Conservation (phyloP, 768 basidiomycete species). For the Lenzites betulinus region DNA sequence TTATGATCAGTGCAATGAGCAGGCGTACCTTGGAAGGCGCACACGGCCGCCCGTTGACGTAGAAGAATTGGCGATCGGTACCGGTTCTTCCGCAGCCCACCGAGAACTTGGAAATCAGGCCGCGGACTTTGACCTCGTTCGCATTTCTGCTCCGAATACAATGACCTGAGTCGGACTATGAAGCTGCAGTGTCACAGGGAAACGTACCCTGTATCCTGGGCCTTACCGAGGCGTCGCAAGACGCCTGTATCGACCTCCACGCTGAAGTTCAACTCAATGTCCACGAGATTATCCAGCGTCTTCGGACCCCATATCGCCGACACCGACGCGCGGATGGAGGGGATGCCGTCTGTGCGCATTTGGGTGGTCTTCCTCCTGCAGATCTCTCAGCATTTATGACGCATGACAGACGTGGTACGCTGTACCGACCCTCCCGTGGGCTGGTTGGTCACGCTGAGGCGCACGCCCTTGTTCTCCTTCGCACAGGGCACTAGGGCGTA, state of each 20-base stretch:
- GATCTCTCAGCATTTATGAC: background rate
- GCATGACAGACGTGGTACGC: slow-evolving; percentile 25
- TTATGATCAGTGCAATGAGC: background rate
- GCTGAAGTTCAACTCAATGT: slow-evolving; percentile 68
- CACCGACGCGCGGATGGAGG: slow-evolving; percentile 63
- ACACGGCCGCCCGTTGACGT: slow-evolving; percentile 90
- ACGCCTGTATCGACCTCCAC: slow-evolving; percentile 65
- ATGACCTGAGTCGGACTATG: background rate
- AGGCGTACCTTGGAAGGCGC: slow-evolving; percentile 64
- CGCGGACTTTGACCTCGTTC: slow-evolving; percentile 60
- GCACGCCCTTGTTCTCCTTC: slow-evolving; percentile 56
- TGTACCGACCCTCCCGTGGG: slow-evolving; percentile 61
- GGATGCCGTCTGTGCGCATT: slow-evolving; percentile 70
- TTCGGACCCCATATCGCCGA: slow-evolving; percentile 85
- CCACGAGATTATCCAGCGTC: slow-evolving; percentile 70
- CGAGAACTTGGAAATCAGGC: slow-evolving; percentile 82
- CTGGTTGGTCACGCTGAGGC: slow-evolving; percentile 73
- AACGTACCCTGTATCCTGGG: slow-evolving; percentile 20
- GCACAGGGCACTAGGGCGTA: slow-evolving; percentile 88
- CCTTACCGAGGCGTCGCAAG: slow-evolving; percentile 44
- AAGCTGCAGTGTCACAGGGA: no score
- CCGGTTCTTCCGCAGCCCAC: slow-evolving; percentile 75
- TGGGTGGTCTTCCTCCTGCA: slow-evolving; percentile 64
- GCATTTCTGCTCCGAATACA: background rate
- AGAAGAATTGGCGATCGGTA: slow-evolving; percentile 90